Evolutionary conservation across 305 asterid genomes (phyloP), one percentile per base, ranked within the genome.

Genomic region (Fraxinus sp.): DNA sequence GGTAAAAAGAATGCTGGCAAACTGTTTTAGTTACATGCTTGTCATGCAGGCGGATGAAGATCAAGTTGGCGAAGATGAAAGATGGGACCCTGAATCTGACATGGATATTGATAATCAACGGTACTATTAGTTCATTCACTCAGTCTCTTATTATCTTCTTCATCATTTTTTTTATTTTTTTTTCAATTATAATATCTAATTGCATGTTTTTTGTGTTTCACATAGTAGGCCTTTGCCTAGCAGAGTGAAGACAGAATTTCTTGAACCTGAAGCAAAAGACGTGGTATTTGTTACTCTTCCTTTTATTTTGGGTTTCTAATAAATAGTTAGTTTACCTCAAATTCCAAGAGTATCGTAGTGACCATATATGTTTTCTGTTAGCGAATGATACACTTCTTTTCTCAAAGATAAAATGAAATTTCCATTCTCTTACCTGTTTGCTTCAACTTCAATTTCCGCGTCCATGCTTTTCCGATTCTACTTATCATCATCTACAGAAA

Each of bases 221-320:
- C 75, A 36, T 89, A 90, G 91, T 39, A 90, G 84, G 81, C 86
- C 88, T 80, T 88, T 89, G 71, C 83, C 94, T 18, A 46, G 88
- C 80, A 88, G 94, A 88, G 94, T 88, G 88, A 90, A 88, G 86
- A 89, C 75, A 13, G 94, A 90, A 74, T 81, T 88, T 78, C 78
- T 81, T 41, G 94, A 87, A 83, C 81, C 91, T 73, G 94, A 88
- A 86, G 86, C 89, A 76, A 90, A 85, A 88, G 91, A 88, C 80
- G 79, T 78, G 92, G 93, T 90, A 89, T 71, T 13, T 39, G 30
- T 74, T 70, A 28, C 75, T 30, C 77, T 77, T 57, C 28, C 28
- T 79, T 24, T 64, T 24, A 10, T 55, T 62, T 35, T 72, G 28
- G 0, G 28, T 24, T 75, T 78, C 11, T 24, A 74, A 14, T 32